Conservation (phyloP, 768 basidiomycete genomes). For the Amanita jacksonii region DNA sequence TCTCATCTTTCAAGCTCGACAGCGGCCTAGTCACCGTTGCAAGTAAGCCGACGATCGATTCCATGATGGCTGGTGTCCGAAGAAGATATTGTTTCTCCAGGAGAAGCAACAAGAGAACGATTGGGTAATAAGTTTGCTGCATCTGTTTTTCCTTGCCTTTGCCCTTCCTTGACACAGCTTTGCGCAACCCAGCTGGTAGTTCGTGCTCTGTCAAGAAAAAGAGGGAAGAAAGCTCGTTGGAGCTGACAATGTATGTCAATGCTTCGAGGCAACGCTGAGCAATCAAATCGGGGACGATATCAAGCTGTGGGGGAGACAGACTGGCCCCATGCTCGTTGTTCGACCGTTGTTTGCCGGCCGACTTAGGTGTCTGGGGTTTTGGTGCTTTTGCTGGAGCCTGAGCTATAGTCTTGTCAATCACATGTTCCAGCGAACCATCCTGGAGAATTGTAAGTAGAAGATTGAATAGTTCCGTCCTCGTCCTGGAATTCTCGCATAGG, state of each 20-base stretch:
- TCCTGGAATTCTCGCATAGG: slow-evolving; percentile 90
- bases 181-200: slow-evolving; percentile 66
- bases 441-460: slow-evolving; percentile 89
- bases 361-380: slow-evolving; percentile 44
- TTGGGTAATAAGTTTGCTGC: slow-evolving; percentile 79
- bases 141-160: slow-evolving; percentile 90
- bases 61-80: slow-evolving; percentile 84
- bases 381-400: slow-evolving; percentile 73
- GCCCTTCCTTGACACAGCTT: slow-evolving; percentile 68
- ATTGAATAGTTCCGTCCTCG: slow-evolving; percentile 88
- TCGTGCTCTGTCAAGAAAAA: slow-evolving; percentile 98
- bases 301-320: slow-evolving; percentile 50
- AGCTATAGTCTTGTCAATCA: slow-evolving; percentile 85
- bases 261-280: slow-evolving; percentile 93
- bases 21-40: slow-evolving; percentile 86
- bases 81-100: slow-evolving; percentile 83
- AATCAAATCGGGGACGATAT: slow-evolving; percentile 85
- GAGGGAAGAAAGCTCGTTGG: slow-evolving; percentile 75
- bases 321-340: slow-evolving; percentile 41
- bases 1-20: slow-evolving; percentile 45
- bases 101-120: slow-evolving; percentile 80
- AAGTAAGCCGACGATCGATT: slow-evolving; percentile 81
- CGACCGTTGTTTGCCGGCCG: slow-evolving; percentile 62
- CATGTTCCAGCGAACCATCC: slow-evolving; percentile 89
- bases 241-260: slow-evolving; percentile 75